A percentile compares a stretch with the other conserved stretches of the same genome.
These are phyloP conservation scores for Verticillium nubilum DNA, from an alignment of 2,329 filamentous ascomycete species.

Conservation along the genomic window DNA sequence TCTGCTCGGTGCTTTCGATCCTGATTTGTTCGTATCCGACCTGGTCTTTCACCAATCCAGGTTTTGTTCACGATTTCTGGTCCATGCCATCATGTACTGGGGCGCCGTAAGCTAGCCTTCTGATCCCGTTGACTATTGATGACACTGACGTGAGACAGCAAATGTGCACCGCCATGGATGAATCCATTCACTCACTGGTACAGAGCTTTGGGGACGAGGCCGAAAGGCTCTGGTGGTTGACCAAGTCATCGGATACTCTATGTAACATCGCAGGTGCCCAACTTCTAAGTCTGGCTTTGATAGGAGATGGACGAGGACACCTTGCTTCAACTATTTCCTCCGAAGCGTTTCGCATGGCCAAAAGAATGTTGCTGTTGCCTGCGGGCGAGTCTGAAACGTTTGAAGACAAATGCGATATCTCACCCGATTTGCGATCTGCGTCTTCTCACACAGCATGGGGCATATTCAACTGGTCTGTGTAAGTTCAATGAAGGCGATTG, in stretches of 20 bases:
- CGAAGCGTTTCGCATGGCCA: background rate
- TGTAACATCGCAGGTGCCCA: conserved; percentile 23
- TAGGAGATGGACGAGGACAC: conserved; percentile 29
- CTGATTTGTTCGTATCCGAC: conserved; percentile 26
- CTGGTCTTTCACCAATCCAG: conserved; percentile 15
- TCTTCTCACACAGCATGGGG: conserved; percentile 20
- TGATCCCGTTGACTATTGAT: background rate
- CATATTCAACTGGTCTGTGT: conserved; percentile 32
- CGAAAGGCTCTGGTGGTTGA: conserved; percentile 16
- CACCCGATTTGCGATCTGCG: conserved; percentile 8
- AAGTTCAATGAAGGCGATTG: conserved; percentile 10
- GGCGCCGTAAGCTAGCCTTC: conserved; percentile 22
- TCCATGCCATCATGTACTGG: conserved; percentile 27
- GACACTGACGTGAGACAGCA: conserved; percentile 16
- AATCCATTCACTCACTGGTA: conserved; percentile 10
- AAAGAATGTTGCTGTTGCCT: conserved; percentile 22
- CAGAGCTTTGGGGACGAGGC: conserved; percentile 19
- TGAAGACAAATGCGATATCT: conserved; percentile 2
- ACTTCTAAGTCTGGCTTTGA: conserved; percentile 25
- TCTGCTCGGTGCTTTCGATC: conserved; percentile 27
- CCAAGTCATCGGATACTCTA: conserved; percentile 11
- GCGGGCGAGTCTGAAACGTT: conserved; percentile 2
- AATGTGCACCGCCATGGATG: conserved; percentile 28
- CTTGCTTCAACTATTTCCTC: conserved; percentile 10
- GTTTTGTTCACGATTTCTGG: conserved; percentile 27